Conservation (phyloP, 257 asterid genomes). For the Knoxia roxburghii region DNA sequence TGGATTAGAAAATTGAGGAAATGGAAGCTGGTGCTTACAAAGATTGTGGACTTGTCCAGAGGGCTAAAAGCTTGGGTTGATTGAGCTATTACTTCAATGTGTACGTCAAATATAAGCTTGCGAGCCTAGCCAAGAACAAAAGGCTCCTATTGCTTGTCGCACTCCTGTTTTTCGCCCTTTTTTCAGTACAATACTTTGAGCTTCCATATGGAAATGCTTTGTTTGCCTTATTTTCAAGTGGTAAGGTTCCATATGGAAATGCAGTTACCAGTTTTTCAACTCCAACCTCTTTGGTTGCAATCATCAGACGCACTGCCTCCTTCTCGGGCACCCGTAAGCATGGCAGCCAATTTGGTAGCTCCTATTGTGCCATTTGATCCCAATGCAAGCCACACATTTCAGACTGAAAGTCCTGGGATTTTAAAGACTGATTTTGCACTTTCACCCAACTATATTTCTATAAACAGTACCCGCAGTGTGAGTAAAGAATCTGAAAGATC, state of each 20-base stretch:
- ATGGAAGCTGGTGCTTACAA: background rate
- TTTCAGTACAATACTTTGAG: constrained; percentile 58
- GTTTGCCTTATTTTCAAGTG: constrained; percentile 37
- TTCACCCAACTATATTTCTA: constrained; percentile 20
- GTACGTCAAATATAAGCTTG: constrained; percentile 39
- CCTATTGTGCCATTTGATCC: no score
- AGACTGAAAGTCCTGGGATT: constrained; percentile 15
- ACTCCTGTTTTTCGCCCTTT: constrained; percentile 41
- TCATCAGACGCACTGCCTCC: no score
- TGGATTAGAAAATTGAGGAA: constrained; percentile 1
- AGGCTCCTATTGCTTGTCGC: constrained; percentile 53
- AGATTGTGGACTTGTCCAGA: constrained; percentile 21
- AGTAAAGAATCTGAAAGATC: constrained; percentile 16
- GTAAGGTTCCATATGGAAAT: constrained; percentile 20
- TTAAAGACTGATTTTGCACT: constrained; percentile 15
- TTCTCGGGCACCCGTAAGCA: no score
- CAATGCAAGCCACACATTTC: constrained; percentile 19
- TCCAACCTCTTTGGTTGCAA: no score
- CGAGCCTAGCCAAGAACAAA: constrained; percentile 42
- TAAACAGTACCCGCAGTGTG: constrained; percentile 9
- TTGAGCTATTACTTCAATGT: constrained; percentile 28
- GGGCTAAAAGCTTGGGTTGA: constrained; percentile 6
- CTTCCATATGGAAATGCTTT: constrained; percentile 49
- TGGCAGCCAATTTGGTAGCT: no score
- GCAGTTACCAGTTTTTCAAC: no score